Percentiles rank a stretch among this genome's conserved stretches.
Evolutionary conservation across 306 rosid species (phyloP).

Genomic region (Quillaja saponaria): DNA sequence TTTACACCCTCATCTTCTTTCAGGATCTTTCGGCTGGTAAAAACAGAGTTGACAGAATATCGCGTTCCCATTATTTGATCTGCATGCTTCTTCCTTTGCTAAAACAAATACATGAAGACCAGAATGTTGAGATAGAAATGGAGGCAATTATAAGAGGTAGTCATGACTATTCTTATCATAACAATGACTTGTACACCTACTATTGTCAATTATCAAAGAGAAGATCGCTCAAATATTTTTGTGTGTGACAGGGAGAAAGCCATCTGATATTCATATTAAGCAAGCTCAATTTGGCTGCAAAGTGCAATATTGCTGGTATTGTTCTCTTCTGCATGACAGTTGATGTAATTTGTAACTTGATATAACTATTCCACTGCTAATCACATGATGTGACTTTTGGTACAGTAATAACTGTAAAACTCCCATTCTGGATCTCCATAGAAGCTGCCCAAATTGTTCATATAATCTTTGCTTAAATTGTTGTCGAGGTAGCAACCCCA

Average conservation of each 20-base stretch:
- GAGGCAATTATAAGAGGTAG: constrained; percentile 73
- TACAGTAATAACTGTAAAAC: constrained; percentile 79
- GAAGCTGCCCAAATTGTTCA: constrained; percentile 91
- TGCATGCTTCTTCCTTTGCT: constrained; percentile 88
- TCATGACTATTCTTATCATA: constrained; percentile 19
- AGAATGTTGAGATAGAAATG: constrained; percentile 60
- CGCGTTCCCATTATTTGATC: constrained; percentile 77
- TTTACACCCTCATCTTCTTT: constrained; percentile 29
- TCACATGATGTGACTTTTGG: constrained; percentile 40
- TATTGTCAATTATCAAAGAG: constrained; percentile 2
- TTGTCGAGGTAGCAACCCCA: constrained; percentile 49
- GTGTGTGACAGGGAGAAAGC: constrained; percentile 58
- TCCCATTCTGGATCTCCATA: constrained; percentile 77
- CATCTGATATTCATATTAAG: constrained; percentile 68
- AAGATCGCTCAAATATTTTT: constrained; percentile 9
- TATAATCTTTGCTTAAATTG: constrained; percentile 81
- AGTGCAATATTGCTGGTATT: constrained; percentile 59
- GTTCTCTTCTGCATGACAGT: constrained; percentile 19
- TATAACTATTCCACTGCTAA: constrained; percentile 27
- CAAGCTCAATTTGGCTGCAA: constrained; percentile 56
- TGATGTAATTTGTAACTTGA: constrained; percentile 26
- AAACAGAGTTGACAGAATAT: constrained; percentile 62
- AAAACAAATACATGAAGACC: constrained; percentile 74
- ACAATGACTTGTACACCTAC: constrained; percentile 24
- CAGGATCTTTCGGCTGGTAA: constrained; percentile 69